These are phyloP conservation scores for Aspergillus pseudoterreus DNA, from an alignment of 2,329 filamentous ascomycete species.

Conservation along the genomic window DNA sequence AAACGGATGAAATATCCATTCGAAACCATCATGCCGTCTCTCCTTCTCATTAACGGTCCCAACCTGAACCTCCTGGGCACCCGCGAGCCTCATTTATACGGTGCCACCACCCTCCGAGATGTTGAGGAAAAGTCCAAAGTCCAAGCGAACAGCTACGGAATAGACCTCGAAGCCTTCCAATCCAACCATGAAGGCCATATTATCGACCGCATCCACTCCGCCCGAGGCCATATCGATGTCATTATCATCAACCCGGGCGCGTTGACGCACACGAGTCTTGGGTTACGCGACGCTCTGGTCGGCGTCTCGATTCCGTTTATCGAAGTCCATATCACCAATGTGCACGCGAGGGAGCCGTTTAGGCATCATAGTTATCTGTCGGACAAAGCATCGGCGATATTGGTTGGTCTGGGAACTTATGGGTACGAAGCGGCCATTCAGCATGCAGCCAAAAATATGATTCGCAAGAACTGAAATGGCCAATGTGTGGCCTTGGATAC, in stretches of 20 bases:
- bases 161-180: constrained; percentile 58
- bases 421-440: background rate
- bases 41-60: constrained; percentile 59
- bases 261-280: constrained; percentile 53
- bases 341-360: background rate
- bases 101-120: constrained; percentile 61
- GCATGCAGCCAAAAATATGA: background rate
- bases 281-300: background rate
- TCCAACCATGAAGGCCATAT: constrained; percentile 73
- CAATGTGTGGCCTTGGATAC: too few relatives aligned
- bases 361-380: background rate
- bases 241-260: constrained; percentile 67
- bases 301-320: background rate
- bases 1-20: too few relatives aligned
- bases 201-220: constrained; percentile 66
- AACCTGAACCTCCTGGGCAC: constrained; percentile 74
- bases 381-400: background rate
- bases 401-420: background rate
- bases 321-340: background rate
- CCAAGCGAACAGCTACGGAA: constrained; percentile 47
- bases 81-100: constrained; percentile 68
- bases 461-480: too few relatives aligned
- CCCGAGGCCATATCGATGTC: constrained; percentile 54
- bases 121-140: constrained; percentile 46
- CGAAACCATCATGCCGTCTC: background rate